Percentiles rank a stretch among this genome's conserved stretches.
phyloP scores from a whole-genome alignment of 2,329 filamentous ascomycete genomes.

The Penicillium sp. region DNA sequence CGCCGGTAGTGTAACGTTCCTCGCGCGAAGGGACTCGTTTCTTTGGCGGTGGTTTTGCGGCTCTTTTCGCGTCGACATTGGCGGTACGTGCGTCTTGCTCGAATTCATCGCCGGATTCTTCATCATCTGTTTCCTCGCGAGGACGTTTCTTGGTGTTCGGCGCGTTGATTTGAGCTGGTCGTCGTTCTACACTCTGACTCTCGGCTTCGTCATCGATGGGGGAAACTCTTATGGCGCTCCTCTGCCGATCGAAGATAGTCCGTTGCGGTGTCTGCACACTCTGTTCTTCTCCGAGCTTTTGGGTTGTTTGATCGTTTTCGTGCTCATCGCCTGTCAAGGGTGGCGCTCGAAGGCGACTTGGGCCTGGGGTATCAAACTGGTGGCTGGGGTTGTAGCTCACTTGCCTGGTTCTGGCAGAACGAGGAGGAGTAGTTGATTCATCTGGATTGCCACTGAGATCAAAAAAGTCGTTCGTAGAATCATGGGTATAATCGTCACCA shows the following conservation, averaged over 20 bases:
- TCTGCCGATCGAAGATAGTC: conserved; percentile 40
- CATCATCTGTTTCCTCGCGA: conserved; percentile 17
- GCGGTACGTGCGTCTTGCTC: conserved; percentile 39
- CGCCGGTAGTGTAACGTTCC: not conserved
- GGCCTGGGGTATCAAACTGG: not conserved
- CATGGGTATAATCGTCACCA: not conserved
- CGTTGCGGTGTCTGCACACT: conserved; percentile 2
- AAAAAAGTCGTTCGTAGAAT: conserved; percentile 4
- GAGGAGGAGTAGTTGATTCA: conserved; percentile 18
- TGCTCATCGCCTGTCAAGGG: not conserved
- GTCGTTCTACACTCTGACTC: conserved; percentile 14
- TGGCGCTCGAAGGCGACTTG: not conserved
- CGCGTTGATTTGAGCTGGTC: not conserved
- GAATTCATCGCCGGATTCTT: conserved; percentile 47
- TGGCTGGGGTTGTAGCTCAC: conserved; percentile 15
- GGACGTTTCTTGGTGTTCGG: conserved; percentile 17
- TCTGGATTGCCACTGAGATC: not conserved
- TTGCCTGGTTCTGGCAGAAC: conserved; percentile 17
- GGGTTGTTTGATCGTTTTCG: not conserved
- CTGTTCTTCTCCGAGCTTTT: not conserved
- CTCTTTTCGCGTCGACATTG: conserved; percentile 35
- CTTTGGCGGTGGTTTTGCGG: conserved; percentile 26
- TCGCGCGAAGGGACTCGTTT: not conserved
- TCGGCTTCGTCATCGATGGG: conserved; percentile 32
- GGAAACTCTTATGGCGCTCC: conserved; percentile 33